These are phyloP conservation scores for Eimeria zaria DNA, from an alignment of 169 alveolate species.

Conservation along the genomic window DNA sequence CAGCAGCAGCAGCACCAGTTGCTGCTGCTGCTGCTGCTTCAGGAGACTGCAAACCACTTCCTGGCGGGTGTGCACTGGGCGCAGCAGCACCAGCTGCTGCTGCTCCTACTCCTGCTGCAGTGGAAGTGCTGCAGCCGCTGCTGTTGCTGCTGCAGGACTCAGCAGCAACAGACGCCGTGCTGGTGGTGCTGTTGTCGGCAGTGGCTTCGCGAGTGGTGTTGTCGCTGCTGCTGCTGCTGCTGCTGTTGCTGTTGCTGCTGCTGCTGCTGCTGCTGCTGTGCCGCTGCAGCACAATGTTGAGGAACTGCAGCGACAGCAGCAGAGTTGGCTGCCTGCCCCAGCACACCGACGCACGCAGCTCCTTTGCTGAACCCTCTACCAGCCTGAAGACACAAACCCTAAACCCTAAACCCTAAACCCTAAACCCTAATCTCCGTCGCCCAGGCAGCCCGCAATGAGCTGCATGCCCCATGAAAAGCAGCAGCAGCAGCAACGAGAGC, in stretches of 20 bases:
- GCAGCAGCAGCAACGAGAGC: not conserved
- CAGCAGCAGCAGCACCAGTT: conserved; percentile 33
- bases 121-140: not conserved
- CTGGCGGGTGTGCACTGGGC: not conserved
- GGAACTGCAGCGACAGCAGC: conserved; percentile 26
- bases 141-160: conserved; percentile 18
- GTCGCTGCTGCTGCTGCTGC: not conserved
- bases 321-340: conserved; percentile 30
- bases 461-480: no score
- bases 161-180: conserved; percentile 1
- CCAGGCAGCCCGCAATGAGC: no score
- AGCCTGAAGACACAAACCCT: conserved; percentile 20
- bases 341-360: conserved; percentile 4
- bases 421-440: not conserved
- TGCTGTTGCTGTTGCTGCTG: not conserved
- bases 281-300: conserved; percentile 26
- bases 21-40: conserved; percentile 42
- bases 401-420: conserved; percentile 48
- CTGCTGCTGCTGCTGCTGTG: conserved; percentile 12
- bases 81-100: conserved; percentile 1
- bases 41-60: not conserved
- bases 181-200: not conserved
- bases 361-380: conserved; percentile 25
- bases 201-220: not conserved
- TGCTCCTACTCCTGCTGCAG: conserved; percentile 26